Conservation (phyloP, 2,329 filamentous ascomycete genomes). For the Talaromyces albobiverticillius region DNA sequence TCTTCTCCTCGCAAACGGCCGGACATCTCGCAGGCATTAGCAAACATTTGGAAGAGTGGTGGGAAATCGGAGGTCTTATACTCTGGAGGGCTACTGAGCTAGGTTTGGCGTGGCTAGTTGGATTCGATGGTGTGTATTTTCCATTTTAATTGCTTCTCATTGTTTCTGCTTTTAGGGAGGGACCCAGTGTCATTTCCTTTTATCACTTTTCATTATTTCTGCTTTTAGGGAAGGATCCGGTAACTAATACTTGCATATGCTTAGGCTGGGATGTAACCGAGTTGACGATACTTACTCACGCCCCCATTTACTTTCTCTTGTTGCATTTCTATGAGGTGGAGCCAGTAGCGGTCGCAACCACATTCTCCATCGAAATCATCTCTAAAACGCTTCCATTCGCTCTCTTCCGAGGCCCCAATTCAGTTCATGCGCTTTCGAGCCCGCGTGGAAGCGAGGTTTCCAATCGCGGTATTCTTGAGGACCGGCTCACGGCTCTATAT, state of each 20-base stretch:
- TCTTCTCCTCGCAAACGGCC: slow-evolving; percentile 58
- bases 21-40: slow-evolving; percentile 67
- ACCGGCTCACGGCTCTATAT: slow-evolving; percentile 60
- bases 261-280: slow-evolving; percentile 64
- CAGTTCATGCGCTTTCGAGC: slow-evolving; percentile 57
- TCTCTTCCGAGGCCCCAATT: slow-evolving; percentile 66
- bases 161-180: no score
- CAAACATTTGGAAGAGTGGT: slow-evolving; percentile 60
- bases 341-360: slow-evolving; percentile 57
- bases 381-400: slow-evolving; percentile 71
- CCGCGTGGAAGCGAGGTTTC: slow-evolving; percentile 45
- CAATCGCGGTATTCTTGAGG: slow-evolving; percentile 64
- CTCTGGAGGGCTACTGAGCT: slow-evolving; percentile 64
- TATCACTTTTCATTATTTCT: no score
- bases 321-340: slow-evolving; percentile 73
- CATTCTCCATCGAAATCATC: slow-evolving; percentile 65
- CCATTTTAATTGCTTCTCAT: background rate
- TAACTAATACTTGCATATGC: background rate
- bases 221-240: background rate
- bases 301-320: slow-evolving; percentile 73
- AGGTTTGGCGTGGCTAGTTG: slow-evolving; percentile 67
- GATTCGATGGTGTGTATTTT: slow-evolving; percentile 44
- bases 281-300: slow-evolving; percentile 67
- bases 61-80: slow-evolving; percentile 57
- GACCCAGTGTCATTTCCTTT: no score